Evolutionary conservation across 2,329 filamentous ascomycete genomes (phyloP).

Genomic region (Fusarium praegraminearum): DNA sequence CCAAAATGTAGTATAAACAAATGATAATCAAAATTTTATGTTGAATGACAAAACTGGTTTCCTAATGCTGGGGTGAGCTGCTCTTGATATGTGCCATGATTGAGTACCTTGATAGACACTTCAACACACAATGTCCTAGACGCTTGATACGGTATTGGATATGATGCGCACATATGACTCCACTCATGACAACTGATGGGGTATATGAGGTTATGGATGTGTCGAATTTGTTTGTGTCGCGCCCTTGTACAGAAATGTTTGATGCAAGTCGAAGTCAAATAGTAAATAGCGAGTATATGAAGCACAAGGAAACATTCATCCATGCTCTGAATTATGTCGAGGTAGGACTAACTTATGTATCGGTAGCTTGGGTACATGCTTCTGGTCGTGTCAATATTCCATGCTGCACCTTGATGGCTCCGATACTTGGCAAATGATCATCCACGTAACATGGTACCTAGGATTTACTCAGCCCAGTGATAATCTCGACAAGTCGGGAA

Average conservation of each 20-base stretch:
- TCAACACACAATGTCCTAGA: not conserved
- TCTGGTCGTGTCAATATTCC: not conserved
- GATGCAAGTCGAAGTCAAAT: not conserved
- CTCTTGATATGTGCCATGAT: constrained; percentile 22
- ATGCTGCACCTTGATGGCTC: constrained; percentile 13
- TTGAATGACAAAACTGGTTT: constrained; percentile 31
- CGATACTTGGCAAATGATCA: not conserved
- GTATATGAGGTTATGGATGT: not conserved
- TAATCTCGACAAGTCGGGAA: not conserved
- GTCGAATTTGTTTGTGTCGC: not conserved
- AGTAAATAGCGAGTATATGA: not conserved
- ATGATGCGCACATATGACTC: constrained; percentile 11
- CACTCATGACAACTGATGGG: not conserved
- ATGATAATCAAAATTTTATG: constrained; percentile 40
- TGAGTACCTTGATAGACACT: constrained; percentile 36
- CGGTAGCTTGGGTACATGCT: not conserved
- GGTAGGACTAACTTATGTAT: not conserved
- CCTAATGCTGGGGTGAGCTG: not conserved
- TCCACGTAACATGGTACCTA: not conserved
- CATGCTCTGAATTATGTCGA: not conserved
- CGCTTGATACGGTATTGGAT: constrained; percentile 19
- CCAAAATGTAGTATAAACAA: constrained; percentile 44
- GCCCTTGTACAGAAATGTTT: not conserved
- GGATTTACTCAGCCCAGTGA: not conserved
- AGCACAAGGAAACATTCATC: not conserved